Conservation (phyloP, 306 rosid species). For the Prunus salicina region DNA sequence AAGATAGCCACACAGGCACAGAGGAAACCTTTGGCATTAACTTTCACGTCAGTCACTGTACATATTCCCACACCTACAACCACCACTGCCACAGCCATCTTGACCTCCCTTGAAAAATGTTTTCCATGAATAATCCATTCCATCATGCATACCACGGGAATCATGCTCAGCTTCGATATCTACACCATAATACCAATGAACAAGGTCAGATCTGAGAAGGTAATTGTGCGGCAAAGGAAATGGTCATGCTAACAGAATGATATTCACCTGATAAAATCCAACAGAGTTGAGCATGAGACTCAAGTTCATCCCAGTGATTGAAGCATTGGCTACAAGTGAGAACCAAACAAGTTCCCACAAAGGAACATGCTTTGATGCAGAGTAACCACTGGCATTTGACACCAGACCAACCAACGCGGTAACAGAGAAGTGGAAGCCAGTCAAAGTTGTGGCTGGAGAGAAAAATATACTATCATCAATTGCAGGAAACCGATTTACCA, state of each 20-base stretch:
- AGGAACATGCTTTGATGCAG: constrained; percentile 45
- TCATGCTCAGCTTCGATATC: constrained; percentile 60
- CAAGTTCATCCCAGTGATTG: constrained; percentile 50
- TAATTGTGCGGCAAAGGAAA: not conserved
- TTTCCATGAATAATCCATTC: constrained; percentile 58
- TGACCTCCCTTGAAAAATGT: constrained; percentile 50
- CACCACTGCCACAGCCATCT: constrained; percentile 47
- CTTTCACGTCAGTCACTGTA: constrained; percentile 52
- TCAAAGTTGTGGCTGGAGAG: constrained; percentile 47
- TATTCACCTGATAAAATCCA: constrained; percentile 48
- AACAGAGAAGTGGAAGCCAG: constrained; percentile 44
- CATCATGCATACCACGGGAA: constrained; percentile 55
- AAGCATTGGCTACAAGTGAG: constrained; percentile 40
- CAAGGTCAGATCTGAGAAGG: not conserved
- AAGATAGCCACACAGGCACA: constrained; percentile 49
- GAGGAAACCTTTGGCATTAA: constrained; percentile 51
- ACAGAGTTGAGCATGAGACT: constrained; percentile 58
- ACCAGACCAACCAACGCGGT: constrained; percentile 47
- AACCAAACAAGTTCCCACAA: constrained; percentile 52
- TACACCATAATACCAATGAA: constrained; percentile 7
- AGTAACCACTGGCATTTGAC: constrained; percentile 43
- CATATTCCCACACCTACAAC: constrained; percentile 54
- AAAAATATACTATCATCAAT: not conserved
- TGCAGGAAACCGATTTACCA: not conserved
- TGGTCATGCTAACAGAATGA: not conserved